Conservation (phyloP, 352 stramenopile genomes). For the Pythium phragmiticola region DNA sequence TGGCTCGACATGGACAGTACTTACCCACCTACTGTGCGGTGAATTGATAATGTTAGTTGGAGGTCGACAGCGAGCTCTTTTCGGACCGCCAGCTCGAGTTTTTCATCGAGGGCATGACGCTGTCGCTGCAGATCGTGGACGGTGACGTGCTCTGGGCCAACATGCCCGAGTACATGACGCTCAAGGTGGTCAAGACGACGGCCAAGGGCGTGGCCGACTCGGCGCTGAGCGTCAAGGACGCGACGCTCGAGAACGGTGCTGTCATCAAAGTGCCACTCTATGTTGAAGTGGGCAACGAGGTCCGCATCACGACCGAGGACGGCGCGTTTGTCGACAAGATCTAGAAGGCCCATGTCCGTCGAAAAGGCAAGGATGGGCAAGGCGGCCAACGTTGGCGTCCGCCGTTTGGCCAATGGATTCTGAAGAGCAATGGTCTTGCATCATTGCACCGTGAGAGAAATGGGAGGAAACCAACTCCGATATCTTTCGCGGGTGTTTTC, state of each 20-base stretch:
- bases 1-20: background rate
- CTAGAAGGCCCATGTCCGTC: conserved; percentile 20
- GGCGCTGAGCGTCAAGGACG: conserved; percentile 79
- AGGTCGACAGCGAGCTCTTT: conserved; percentile 70
- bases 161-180: conserved; percentile 80
- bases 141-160: conserved; percentile 82
- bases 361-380: background rate
- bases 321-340: conserved; percentile 79
- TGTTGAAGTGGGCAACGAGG: conserved; percentile 75
- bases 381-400: background rate
- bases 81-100: conserved; percentile 75
- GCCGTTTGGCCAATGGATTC: background rate
- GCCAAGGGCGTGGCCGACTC: conserved; percentile 74
- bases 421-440: background rate
- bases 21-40: background rate
- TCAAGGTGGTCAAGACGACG: conserved; percentile 78
- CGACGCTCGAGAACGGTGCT: conserved; percentile 74
- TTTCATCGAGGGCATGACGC: conserved; percentile 71
- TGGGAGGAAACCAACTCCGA: background rate
- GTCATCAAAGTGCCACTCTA: conserved; percentile 84
- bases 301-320: conserved; percentile 74
- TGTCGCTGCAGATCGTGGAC: conserved; percentile 86
- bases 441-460: background rate
- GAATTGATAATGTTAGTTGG: conserved; percentile 39
- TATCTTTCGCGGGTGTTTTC: background rate